Evolutionary conservation across 2,329 filamentous ascomycete genomes (phyloP), one percentile per base, ranked within the genome.

Genomic region (Penicillium sp.): DNA sequence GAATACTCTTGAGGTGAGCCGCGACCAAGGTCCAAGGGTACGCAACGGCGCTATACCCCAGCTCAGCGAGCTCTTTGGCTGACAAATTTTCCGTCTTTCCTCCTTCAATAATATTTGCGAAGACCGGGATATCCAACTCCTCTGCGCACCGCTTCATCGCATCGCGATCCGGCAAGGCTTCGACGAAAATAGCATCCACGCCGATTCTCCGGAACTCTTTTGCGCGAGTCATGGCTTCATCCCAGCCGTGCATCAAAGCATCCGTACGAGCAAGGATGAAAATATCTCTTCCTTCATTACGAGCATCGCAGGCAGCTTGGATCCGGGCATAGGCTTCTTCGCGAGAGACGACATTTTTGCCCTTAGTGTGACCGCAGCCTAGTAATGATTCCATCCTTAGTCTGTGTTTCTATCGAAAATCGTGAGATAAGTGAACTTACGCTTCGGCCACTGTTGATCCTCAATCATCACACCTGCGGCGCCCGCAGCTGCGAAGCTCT

Each of bases 371-470:
- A 2, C 74, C 74, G 34, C 75, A 77, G n/a, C 74, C 73, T 77
- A 51, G n/a, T 16, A 29, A 5, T 24, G 16, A 45, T 11, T 16
- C 6, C 8, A 36, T 33, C 8, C 1, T 24, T 19, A 49, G 34
- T 16, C 6, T 26, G 14, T 23, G 10, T 19, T 19, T 26, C 11
- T 33, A 29, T 4, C 3, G 11, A 11, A 24, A 8, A 7, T n/a
- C n/a, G 11, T 5, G 13, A 5, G 9, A 13, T 4, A 44, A 6
- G 19, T n/a, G 24, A 71, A n/a, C n/a, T 59, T 51, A 80, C 78
- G 64, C 52, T 81, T 80, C 6, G 78, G 77, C 77, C 77, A 81
- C 1, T 75, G 77, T 56, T 80, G 78, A 50, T 80, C 77, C 52
- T 80, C 78, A 51, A 81, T 77, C 75, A 74, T 75, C 11, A 73